Evolutionary conservation across 306 rosid genomes (phyloP).

Genomic region (Casuarina equisetifolia): DNA sequence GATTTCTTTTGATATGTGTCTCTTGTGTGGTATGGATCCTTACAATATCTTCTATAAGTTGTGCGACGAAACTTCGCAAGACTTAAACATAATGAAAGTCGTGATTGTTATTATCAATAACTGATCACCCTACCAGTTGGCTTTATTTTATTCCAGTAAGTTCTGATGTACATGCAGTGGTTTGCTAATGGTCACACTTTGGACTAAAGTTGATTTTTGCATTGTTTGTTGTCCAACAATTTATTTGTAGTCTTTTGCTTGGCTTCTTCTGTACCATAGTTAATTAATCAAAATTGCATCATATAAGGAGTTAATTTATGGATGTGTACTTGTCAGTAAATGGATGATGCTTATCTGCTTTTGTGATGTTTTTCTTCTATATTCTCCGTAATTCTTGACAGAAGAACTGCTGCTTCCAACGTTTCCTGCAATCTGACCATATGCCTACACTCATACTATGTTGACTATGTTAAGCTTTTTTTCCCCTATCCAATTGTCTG

Average conservation of each 20-base stretch:
- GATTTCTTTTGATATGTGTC: background rate
- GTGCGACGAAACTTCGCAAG: background rate
- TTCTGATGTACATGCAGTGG: background rate
- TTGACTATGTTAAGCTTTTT: background rate
- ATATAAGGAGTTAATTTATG: background rate
- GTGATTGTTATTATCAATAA: background rate
- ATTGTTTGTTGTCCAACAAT: background rate
- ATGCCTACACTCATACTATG: slow-evolving; percentile 1
- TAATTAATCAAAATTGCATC: background rate
- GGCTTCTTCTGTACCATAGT: background rate
- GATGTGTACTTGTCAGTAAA: background rate
- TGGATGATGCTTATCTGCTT: background rate
- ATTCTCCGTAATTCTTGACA: background rate
- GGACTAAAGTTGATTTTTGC: background rate
- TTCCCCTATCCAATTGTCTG: background rate
- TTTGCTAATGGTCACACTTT: background rate
- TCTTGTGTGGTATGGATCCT: background rate
- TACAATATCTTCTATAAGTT: background rate
- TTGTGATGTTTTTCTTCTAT: background rate
- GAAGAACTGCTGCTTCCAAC: slow-evolving; percentile 9
- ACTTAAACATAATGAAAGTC: background rate
- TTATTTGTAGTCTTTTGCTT: background rate
- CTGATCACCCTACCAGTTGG: background rate
- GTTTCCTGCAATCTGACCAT: background rate
- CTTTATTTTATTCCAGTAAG: background rate